Percentiles rank a stretch among this genome's conserved stretches.
These are phyloP conservation scores for Aspergillus hancockii DNA, from an alignment of 495 filamentous ascomycete genomes.

Conservation along the genomic window DNA sequence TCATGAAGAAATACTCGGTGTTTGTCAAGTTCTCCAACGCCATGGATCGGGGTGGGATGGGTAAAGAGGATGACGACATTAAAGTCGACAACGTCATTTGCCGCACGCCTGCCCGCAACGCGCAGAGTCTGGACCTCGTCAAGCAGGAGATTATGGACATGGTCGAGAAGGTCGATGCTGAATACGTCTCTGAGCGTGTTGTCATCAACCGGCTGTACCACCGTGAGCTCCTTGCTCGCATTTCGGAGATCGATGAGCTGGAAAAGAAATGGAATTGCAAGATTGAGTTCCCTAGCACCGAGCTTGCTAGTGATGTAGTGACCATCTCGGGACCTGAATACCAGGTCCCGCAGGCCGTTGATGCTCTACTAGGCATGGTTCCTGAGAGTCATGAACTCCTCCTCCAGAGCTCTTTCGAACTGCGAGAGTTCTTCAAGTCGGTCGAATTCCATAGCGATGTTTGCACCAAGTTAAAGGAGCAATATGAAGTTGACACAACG, in stretches of 20 bases:
- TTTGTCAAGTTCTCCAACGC: slow-evolving; percentile 99
- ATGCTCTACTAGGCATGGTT: slow-evolving; percentile 95
- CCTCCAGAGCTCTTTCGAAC: slow-evolving; percentile 68
- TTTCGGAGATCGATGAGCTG: slow-evolving; percentile 85
- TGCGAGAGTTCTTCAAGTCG: slow-evolving; percentile 78
- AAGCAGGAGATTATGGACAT: slow-evolving; percentile 99
- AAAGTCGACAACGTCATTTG: slow-evolving; percentile 99
- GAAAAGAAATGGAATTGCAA: slow-evolving; percentile 99
- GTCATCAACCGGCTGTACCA: slow-evolving; percentile 94
- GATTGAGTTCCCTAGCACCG: slow-evolving; percentile 94
- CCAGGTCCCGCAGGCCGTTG: slow-evolving; percentile 93
- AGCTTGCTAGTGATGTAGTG: slow-evolving; percentile 94
- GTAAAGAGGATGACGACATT: slow-evolving; percentile 94
- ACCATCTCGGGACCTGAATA: slow-evolving; percentile 95
- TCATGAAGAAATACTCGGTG: slow-evolving; percentile 99
- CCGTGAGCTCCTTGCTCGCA: slow-evolving; percentile 83
- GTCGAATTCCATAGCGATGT: slow-evolving; percentile 75
- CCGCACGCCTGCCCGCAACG: slow-evolving; percentile 94
- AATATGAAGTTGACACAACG: slow-evolving; percentile 86
- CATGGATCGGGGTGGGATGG: slow-evolving; percentile 94
- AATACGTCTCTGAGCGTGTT: slow-evolving; percentile 91
- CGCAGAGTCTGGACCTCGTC: slow-evolving; percentile 91
- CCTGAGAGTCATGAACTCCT: slow-evolving; percentile 92
- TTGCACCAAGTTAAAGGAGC: slow-evolving; percentile 77
- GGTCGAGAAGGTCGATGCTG: slow-evolving; percentile 96